A percentile compares a stretch with the other conserved stretches of the same genome.
Conservation (phyloP, 345 rosid species). For the Orychophragmus violaceus region DNA sequence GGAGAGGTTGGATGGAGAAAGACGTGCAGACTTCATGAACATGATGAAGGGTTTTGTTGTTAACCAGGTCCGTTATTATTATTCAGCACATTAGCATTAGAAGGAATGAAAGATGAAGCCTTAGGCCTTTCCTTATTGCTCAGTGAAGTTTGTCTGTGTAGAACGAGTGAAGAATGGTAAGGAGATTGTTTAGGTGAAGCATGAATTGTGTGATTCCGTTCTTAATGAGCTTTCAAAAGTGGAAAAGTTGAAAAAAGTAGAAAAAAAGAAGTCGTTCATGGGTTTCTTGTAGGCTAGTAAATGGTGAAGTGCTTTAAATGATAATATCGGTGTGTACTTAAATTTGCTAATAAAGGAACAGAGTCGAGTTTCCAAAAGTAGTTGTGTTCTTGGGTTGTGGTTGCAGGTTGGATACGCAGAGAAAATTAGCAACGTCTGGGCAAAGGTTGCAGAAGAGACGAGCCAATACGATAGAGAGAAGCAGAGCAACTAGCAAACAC, state of each 20-base stretch:
- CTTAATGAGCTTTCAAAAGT: not conserved
- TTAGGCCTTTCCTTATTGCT: not conserved
- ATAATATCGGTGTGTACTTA: not conserved
- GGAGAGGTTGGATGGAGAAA: slow-evolving; percentile 80
- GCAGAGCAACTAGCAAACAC: slow-evolving; percentile 25
- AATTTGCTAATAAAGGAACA: not conserved
- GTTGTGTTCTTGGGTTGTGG: not conserved
- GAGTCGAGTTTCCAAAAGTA: not conserved
- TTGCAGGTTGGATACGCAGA: slow-evolving; percentile 92
- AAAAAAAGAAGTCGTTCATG: not conserved
- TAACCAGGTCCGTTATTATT: slow-evolving; percentile 61
- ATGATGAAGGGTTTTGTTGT: slow-evolving; percentile 91
- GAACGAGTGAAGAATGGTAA: not conserved
- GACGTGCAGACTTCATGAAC: slow-evolving; percentile 66
- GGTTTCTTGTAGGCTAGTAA: not conserved
- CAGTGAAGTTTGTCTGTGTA: not conserved
- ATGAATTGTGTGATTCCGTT: not conserved
- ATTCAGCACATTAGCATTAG: not conserved
- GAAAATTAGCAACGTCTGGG: slow-evolving; percentile 88
- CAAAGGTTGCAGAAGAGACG: slow-evolving; percentile 81
- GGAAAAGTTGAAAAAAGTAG: not conserved
- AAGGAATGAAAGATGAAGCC: not conserved
- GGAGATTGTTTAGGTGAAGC: not conserved
- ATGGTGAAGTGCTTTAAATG: not conserved
- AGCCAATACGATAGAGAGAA: slow-evolving; percentile 58